A percentile compares a stretch with the other conserved stretches of the same genome.
Evolutionary conservation across 441 rosid species (phyloP).

Genomic region (Breynia disticha): DNA sequence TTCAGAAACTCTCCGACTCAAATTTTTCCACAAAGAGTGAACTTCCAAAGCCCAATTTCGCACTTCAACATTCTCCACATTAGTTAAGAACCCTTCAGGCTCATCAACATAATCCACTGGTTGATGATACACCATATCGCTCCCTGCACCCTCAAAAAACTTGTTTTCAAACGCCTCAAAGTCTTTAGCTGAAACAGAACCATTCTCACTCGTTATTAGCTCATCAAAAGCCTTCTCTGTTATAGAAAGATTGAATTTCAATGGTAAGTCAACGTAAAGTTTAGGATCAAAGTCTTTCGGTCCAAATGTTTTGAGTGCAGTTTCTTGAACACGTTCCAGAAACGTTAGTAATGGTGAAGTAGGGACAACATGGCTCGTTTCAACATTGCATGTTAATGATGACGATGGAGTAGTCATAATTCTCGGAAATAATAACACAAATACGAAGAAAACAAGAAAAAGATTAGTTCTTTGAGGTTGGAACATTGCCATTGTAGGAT

Average conservation of each 20-base stretch:
- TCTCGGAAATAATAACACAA: background rate
- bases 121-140: conserved; percentile 37
- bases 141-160: conserved; percentile 45
- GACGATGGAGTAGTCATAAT: conserved; percentile 13
- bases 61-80: conserved; percentile 53
- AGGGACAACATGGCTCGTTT: conserved; percentile 25
- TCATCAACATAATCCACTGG: conserved; percentile 57
- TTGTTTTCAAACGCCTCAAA: conserved; percentile 32
- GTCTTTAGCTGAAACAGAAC: conserved; percentile 28
- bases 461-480: background rate
- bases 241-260: conserved; percentile 34
- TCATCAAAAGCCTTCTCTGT: conserved; percentile 38
- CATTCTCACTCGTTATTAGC: conserved; percentile 34
- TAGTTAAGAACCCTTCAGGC: conserved; percentile 54
- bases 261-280: conserved; percentile 52
- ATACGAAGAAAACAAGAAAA: background rate
- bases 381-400: conserved; percentile 3
- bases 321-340: conserved; percentile 51
- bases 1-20: conserved; percentile 49
- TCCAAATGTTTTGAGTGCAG: conserved; percentile 41
- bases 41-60: conserved; percentile 74
- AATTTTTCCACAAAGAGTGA: conserved; percentile 70
- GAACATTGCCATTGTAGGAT: conserved; percentile 4
- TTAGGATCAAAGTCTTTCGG: conserved; percentile 48
- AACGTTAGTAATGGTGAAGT: conserved; percentile 37